Evolutionary conservation across 331 rosid genomes (phyloP), one percentile per base, ranked within the genome.

Genomic region (Rosa hybrid): DNA sequence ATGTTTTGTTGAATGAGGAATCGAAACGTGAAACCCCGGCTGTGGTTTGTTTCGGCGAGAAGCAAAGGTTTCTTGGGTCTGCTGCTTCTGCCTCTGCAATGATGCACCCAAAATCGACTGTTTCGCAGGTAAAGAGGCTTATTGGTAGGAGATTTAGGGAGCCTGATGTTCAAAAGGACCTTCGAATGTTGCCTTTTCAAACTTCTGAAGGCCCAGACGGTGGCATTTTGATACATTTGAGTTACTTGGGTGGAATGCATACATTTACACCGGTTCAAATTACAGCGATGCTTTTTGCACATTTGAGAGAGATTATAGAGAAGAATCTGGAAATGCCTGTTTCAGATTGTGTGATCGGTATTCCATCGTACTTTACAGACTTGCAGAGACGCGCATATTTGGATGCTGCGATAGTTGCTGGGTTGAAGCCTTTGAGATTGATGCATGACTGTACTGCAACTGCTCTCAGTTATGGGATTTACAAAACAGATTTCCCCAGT

Each of bases 31-130:
- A 96, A 78, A 96, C 98, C 80, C 98, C 98, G 0, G 79, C 99
- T 1, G 91, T 93, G 71, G 88, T 96, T 38, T 93, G 92, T 76
- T 93, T 96, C 39, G 91, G 94, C 12, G 99, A 93, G 78, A 96
- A 96, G 84, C 99, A 96, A 78, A 85, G 99, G 92, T 91, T 93
- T 90, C 86, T 96, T 84, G 99, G 99, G 74, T 91, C 99, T 23
- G 92, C 97, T 45, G 98, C 97, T 39, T 87, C 97, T 87, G 91
- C 97, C 77, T 90, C 97, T 48, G 93, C 98, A 10, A 89, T 88
- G 86, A 90, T 91, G 98, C 92, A 91, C 84, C 91, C 90, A 2
- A 96, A 86, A 63, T 88, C 98, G 14, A 96, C 98, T 0, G 85
- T 93, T 77, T 88, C 97, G 79, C 99, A 96, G 81, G 88, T 96